A percentile compares a stretch with the other conserved stretches of the same genome.
These are phyloP conservation scores for Aspergillus diversus DNA, from an alignment of 495 filamentous ascomycete genomes.

Conservation along the genomic window DNA sequence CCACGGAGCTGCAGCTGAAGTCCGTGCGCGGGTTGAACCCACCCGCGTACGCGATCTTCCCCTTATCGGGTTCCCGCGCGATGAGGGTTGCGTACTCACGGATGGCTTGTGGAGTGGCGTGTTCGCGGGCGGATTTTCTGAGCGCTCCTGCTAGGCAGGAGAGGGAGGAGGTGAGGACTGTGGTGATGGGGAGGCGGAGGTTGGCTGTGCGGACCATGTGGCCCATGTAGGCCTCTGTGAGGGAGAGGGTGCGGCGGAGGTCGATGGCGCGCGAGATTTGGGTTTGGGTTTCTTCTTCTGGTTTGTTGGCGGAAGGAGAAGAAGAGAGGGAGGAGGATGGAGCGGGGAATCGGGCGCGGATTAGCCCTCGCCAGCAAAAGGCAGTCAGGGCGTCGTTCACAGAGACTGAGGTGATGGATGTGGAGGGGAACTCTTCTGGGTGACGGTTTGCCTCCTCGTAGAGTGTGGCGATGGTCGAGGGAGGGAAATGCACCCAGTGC, in stretches of 20 bases:
- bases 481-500: slow-evolving; percentile 30
- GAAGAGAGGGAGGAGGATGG: not conserved
- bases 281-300: slow-evolving; percentile 3
- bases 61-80: slow-evolving; percentile 37
- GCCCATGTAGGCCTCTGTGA: slow-evolving; percentile 46
- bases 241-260: slow-evolving; percentile 31
- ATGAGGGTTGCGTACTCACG: slow-evolving; percentile 47
- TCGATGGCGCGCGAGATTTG: slow-evolving; percentile 46
- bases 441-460: slow-evolving; percentile 25
- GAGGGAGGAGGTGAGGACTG: slow-evolving; percentile 26
- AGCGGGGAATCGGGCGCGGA: slow-evolving; percentile 17
- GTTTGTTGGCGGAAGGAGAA: not conserved
- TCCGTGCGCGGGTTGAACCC: slow-evolving; percentile 35
- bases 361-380: slow-evolving; percentile 48
- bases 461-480: slow-evolving; percentile 17
- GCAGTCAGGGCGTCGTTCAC: slow-evolving; percentile 58
- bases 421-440: slow-evolving; percentile 9
- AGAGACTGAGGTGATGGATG: slow-evolving; percentile 32
- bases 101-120: slow-evolving; percentile 35
- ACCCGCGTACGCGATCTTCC: slow-evolving; percentile 39
- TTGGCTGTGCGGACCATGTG: slow-evolving; percentile 34
- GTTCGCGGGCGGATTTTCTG: slow-evolving; percentile 31
- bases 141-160: slow-evolving; percentile 30
- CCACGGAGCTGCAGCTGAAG: slow-evolving; percentile 34
- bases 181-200: slow-evolving; percentile 28